These are phyloP conservation scores for Pulveroboletus sp. DNA, from an alignment of 1,284 basidiomycete genomes.

Conservation along the genomic window DNA sequence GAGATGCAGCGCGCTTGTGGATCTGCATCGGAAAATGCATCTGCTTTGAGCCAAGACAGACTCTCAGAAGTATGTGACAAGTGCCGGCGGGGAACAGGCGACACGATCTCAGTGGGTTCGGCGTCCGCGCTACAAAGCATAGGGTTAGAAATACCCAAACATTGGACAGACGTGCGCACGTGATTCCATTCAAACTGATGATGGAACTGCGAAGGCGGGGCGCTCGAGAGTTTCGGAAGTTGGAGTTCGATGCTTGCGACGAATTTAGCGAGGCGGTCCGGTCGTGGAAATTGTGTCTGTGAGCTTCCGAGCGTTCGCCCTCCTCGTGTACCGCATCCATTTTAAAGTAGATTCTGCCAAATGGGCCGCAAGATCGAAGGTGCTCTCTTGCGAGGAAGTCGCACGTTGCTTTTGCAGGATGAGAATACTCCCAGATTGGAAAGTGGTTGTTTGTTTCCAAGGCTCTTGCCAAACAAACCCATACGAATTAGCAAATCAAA, in stretches of 20 bases:
- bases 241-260: constrained; percentile 1
- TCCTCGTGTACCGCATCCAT: constrained; percentile 25
- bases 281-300: constrained; percentile 6
- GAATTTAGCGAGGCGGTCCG: constrained; percentile 22
- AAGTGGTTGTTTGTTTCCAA: constrained; percentile 21
- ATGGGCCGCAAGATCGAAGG: not conserved
- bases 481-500: too few species aligned
- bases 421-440: constrained; percentile 10
- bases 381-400: not conserved
- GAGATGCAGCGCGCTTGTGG: constrained; percentile 35
- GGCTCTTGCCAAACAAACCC: constrained; percentile 23
- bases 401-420: not conserved
- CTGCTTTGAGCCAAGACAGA: constrained; percentile 50
- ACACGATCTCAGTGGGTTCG: constrained; percentile 47
- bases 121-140: constrained; percentile 17
- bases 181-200: constrained; percentile 11
- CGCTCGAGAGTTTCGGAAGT: constrained; percentile 7
- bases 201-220: constrained; percentile 22
- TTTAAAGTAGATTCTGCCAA: not conserved
- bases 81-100: constrained; percentile 58
- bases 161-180: constrained; percentile 13
- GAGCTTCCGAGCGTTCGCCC: constrained; percentile 8
- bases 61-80: constrained; percentile 52
- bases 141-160: not conserved
- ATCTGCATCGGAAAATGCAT: constrained; percentile 33